Conservation (phyloP, 495 filamentous ascomycete genomes). For the Lophiotrema nucula region DNA sequence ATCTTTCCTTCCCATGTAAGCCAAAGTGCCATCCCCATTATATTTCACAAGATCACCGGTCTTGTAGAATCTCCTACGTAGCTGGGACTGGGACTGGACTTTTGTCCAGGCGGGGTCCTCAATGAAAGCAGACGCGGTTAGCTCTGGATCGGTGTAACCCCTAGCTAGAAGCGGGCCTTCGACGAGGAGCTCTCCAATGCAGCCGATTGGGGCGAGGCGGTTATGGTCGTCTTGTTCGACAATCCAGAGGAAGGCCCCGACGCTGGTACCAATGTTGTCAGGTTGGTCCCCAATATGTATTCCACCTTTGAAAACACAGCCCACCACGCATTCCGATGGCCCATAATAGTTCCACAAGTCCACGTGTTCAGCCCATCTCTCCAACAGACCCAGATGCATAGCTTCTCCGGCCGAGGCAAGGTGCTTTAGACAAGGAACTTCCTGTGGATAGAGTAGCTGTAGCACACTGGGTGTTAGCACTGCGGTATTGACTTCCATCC, state of each 20-base stretch:
- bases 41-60: conserved; percentile 66
- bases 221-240: conserved; percentile 55
- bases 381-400: conserved; percentile 13
- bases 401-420: conserved; percentile 18
- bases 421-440: conserved; percentile 3
- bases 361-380: conserved; percentile 9
- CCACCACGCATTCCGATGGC: conserved; percentile 34
- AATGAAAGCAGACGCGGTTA: conserved; percentile 50
- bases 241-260: conserved; percentile 54
- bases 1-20: conserved; percentile 62
- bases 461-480: conserved; percentile 32
- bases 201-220: conserved; percentile 30
- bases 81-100: conserved; percentile 20
- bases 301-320: conserved; percentile 40
- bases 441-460: conserved; percentile 11
- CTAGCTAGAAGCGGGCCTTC: conserved; percentile 23
- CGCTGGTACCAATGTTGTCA: conserved; percentile 47
- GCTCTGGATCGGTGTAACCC: conserved; percentile 20
- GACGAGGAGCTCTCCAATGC: conserved; percentile 27
- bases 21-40: conserved; percentile 50
- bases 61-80: conserved; percentile 62
- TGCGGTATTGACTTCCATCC: conserved; percentile 31
- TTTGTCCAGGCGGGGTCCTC: conserved; percentile 46
- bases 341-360: conserved; percentile 25
- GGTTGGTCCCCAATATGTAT: conserved; percentile 15